Base-by-base conservation (phyloP, 2,329 filamentous ascomycete species). In the Ophiostoma piceae region DNA sequence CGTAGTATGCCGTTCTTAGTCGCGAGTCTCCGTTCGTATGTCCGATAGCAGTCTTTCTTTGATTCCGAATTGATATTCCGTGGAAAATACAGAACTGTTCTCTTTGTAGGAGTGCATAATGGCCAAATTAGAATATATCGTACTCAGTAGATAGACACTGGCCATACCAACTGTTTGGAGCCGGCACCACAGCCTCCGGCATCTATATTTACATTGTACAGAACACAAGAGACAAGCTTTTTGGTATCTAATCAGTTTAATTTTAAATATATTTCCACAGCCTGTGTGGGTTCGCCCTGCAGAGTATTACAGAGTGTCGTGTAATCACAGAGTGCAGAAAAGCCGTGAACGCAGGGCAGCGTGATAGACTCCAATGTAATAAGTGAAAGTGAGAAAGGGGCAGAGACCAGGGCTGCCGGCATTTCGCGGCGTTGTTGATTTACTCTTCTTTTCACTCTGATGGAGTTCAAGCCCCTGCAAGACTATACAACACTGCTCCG, bases 21-120 rank as follows among this genome's bases (percentile, higher is more conserved):
- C 22, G 43, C 67, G 67, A 64, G 72, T 68, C 72, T 73, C 72
- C 72, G 72, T 71, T 73, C 72, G 72, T 73, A 73, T 73, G 70
- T 73, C 72, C 72, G 72, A 73, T 26, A 47, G 37, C 29, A 29
- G 51, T 26, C 22, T 57, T 57, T 11, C 2, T 57, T 26, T 26
- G 51, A 57, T 11, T 26, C 8, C 51, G n/a, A 26, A 57, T 12
- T 5, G 7, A 51, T 14, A 41, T 14, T 41, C 2, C 51, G 3
- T 57, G 26, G 43, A 6, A 47, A n/a, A 19, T 26, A 26, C 51
- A 57, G 51, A n/a, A 14, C 43, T 16, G 6, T 19, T 2, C 43
- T 47, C 19, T n/a, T n/a, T n/a, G n/a, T n/a, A n/a, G n/a, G n/a
- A n/a, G n/a, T n/a, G n/a, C n/a, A n/a, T n/a, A n/a, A n/a, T n/a